Base-by-base conservation (phyloP, 139 green algal genomes). In the Monoraphidium neglectum region DNA sequence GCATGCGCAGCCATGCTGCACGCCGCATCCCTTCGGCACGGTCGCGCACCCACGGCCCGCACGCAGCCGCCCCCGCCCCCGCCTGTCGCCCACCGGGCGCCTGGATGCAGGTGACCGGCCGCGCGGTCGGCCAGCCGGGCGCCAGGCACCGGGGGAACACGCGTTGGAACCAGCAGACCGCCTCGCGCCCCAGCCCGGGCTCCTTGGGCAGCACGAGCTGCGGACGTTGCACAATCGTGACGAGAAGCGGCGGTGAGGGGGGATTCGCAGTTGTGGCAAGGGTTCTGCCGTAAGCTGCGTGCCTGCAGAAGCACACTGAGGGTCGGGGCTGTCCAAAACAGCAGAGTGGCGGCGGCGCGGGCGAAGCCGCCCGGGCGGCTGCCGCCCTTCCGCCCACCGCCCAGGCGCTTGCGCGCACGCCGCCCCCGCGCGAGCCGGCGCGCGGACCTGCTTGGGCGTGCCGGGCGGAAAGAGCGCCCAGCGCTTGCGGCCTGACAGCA, bases 401-500 rank as follows among this genome's bases (percentile, higher is more conserved):
- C 23, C n/a, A 13, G 67, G 15, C 18, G 28, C 40, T 74, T n/a
- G 67, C 23, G 28, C 30, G 33, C n/a, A 74, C 47, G 47, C 67
- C 15, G 18, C 15, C 23, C 35, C 56, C 21, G 13, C 46, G 23
- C 47, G 35, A 37, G 15, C 49, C 6, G 10, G 32, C 16, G 81
- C 68, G 5, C 74, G 40, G 35, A 90, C 83, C 72, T 86, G 84
- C 10, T 63, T 68, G 24, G 74, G 66, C 32, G 65, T 75, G 10
- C 75, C 75, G 4, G 93, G 96, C 4, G 96, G 95, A 83, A 93
- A 99, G 49, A 99, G 49, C 10, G 98, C 86, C 94, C 94, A 98
- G 81, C 97, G 97, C 84, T 99, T 99, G 75, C 76, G 46, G 32
- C 82, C 77, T 3, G 49, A 18, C 18, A 80, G 30, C 40, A 80